Percentiles rank a stretch among this genome's conserved stretches.
Conservation (phyloP, 768 basidiomycete genomes). For the Saitozyma sp. region DNA sequence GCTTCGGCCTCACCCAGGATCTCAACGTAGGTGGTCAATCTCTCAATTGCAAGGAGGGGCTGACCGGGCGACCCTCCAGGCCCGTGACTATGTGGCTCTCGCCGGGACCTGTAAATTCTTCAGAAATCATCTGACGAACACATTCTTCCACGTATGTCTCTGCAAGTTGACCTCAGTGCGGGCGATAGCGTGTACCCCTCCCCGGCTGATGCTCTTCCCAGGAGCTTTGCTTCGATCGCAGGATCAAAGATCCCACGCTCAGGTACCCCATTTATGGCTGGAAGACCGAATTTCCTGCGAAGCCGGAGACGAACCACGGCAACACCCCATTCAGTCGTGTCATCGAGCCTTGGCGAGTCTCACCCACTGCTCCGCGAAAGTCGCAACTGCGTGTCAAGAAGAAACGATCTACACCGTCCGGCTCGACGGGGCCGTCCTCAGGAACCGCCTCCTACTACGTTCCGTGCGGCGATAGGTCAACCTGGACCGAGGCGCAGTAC, state of each 20-base stretch:
- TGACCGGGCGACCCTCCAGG: constrained; percentile 7
- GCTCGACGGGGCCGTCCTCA: not conserved
- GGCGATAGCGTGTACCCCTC: not conserved
- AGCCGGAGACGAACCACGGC: not conserved
- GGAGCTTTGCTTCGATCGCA: not conserved
- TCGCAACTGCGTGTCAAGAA: too few species aligned
- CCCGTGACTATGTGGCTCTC: constrained; percentile 29
- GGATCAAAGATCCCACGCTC: not conserved
- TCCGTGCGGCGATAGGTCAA: constrained; percentile 16
- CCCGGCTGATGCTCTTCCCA: not conserved
- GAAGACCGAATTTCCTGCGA: not conserved
- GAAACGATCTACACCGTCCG: not conserved
- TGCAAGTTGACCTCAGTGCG: not conserved
- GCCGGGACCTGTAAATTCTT: constrained; percentile 26
- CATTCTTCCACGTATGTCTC: constrained; percentile 22
- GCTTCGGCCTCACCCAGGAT: constrained; percentile 8
- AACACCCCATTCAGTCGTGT: not conserved
- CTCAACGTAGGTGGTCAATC: constrained; percentile 8
- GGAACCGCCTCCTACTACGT: constrained; percentile 6
- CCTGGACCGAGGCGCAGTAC: constrained; percentile 25
- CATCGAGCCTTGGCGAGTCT: too few species aligned
- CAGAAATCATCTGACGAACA: constrained; percentile 19
- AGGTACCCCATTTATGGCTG: not conserved
- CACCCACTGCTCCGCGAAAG: too few species aligned
- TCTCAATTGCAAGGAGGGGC: not conserved